Evolutionary conservation across 495 filamentous ascomycete species (phyloP), one percentile per base, ranked within the genome.

Genomic region (Amniculicola lignicola): DNA sequence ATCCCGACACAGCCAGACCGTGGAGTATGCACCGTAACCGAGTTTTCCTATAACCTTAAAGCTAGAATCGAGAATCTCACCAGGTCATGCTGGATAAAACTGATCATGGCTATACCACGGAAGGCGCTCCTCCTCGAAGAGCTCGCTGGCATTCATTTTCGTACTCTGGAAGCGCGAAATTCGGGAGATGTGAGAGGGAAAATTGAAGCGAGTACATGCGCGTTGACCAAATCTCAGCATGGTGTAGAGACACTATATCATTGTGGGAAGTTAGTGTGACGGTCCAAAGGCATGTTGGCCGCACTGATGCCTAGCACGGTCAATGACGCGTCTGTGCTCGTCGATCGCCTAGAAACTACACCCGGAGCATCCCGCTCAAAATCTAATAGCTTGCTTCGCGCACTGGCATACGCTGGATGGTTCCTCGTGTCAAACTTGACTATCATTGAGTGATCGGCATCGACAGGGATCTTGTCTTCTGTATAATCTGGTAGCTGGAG

Each of bases 1-100:
- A 47, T 59, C 38, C 43, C 49, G 37, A 42, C 50, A 54, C 19
- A 66, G 63, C 63, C 61, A 81, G 11, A 71, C 74, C 4, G 78
- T 82, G 19, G 79, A 82, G 38, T 68, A 71, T 6, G 74, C 55
- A 33, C 79, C 79, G 54, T 72, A 81, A 14, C 80, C 79, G 29
- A 81, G 70, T 63, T 82, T 82, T 4, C 71, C 72, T 3, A 77
- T 51, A 31, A 81, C 66, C 54, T 77, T 65, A 52, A 82, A 82
- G 29, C 70, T 72, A 41, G 68, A 65, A 29, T 70, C 44, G 44
- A 75, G 68, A 12, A 78, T 64, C 51, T 82, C 74, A 23, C 76
- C 76, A 47, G 80, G 76, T 42, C 65, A 65, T 21, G 76, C 75
- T 4, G 76, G 75, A 64, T 75, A 80, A 63, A 71, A 82, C 24